Conservation (phyloP, 768 basidiomycete species). For the Psilocybe tampanensis region DNA sequence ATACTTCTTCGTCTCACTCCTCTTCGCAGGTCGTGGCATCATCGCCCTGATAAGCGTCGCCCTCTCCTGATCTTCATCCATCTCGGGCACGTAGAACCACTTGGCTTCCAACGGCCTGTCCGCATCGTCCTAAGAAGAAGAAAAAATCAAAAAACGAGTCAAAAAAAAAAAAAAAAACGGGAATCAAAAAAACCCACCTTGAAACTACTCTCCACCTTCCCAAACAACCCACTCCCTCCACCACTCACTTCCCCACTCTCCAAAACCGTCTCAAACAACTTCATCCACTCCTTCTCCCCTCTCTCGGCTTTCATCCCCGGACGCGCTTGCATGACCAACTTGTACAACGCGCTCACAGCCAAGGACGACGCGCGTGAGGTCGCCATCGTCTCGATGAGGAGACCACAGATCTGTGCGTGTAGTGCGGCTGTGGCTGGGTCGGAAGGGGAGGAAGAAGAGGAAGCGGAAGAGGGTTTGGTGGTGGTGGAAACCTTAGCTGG, state of each 20-base stretch:
- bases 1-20: slow-evolving; percentile 79
- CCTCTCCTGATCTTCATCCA: slow-evolving; percentile 71
- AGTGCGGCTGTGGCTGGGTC: slow-evolving; percentile 25
- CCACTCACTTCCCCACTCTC: slow-evolving; percentile 40
- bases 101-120: slow-evolving; percentile 57
- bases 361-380: slow-evolving; percentile 72
- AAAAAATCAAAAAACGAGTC: neutral
- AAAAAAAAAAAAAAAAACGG: neutral
- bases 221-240: slow-evolving; percentile 64
- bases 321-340: slow-evolving; percentile 51
- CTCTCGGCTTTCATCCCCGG: slow-evolving; percentile 49
- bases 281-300: slow-evolving; percentile 49
- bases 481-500: no score
- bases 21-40: slow-evolving; percentile 76
- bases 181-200: slow-evolving; percentile 41
- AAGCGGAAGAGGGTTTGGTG: no score
- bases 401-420: slow-evolving; percentile 55
- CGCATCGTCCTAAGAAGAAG: slow-evolving; percentile 43
- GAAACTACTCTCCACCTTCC: slow-evolving; percentile 68
- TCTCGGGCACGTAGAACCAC: slow-evolving; percentile 80
- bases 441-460: neutral
- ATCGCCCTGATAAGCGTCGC: slow-evolving; percentile 66
- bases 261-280: slow-evolving; percentile 52
- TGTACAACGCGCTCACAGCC: slow-evolving; percentile 54
- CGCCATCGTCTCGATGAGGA: slow-evolving; percentile 73